phyloP scores from a whole-genome alignment of 1,139 yeast species.

The Sugiyamaella novakii region DNA sequence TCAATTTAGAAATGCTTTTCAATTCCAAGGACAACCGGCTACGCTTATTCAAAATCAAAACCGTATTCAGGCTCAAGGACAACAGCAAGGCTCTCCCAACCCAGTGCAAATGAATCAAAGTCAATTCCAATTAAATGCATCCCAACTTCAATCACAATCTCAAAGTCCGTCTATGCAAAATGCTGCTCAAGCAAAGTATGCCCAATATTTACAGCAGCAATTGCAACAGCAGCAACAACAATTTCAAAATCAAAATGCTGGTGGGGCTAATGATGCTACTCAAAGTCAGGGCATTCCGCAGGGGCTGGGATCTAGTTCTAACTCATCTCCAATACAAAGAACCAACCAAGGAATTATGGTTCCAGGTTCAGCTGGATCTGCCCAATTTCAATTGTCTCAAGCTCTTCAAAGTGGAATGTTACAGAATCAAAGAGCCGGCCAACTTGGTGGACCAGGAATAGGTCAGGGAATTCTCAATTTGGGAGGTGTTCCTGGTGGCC shows the following conservation, averaged over 20 bases:
- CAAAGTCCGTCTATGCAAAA: constrained; percentile 1
- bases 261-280: too few relatives aligned
- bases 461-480: too few relatives aligned
- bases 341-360: background rate
- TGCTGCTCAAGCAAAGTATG: constrained; percentile 12
- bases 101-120: constrained; percentile 3
- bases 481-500: constrained; percentile 7
- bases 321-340: background rate
- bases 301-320: too few relatives aligned
- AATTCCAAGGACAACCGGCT: constrained; percentile 11
- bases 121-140: constrained; percentile 2
- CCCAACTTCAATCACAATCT: constrained; percentile 7
- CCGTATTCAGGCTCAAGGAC: constrained; percentile 9
- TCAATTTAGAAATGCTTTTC: constrained; percentile 12
- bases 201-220: constrained; percentile 18
- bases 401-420: background rate
- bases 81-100: constrained; percentile 4
- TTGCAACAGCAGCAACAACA: constrained; percentile 19
- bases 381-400: constrained; percentile 3
- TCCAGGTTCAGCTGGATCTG: background rate
- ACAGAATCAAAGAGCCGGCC: constrained; percentile 1
- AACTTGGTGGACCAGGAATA: background rate
- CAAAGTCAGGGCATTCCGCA: too few relatives aligned
- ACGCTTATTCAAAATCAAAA: background rate
- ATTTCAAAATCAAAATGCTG: constrained; percentile 1